Percentiles rank a stretch among this genome's conserved stretches.
Evolutionary conservation across 78 protist genomes (phyloP).

Genomic region (Pigoraptor vietnamica): DNA sequence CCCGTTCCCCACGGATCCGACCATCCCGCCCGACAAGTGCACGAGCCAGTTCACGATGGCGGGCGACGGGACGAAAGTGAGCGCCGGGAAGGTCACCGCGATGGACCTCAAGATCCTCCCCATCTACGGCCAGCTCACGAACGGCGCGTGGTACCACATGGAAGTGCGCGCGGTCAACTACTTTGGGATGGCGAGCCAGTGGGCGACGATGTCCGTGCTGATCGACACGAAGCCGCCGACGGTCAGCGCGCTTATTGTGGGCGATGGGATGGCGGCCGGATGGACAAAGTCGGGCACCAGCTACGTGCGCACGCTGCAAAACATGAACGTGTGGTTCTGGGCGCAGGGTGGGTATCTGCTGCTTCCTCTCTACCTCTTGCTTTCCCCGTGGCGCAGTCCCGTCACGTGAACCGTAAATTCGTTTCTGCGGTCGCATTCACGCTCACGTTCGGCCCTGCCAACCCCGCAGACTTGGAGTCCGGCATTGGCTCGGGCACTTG

Average conservation of each 20-base stretch:
- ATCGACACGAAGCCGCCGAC: background rate
- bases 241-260: background rate
- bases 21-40: background rate
- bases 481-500: background rate
- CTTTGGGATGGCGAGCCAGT: background rate
- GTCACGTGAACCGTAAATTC: too few relatives aligned
- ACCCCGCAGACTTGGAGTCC: background rate
- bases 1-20: background rate
- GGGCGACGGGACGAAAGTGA: background rate
- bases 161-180: background rate
- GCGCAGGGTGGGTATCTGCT: background rate
- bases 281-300: background rate
- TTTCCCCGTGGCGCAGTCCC: too few relatives aligned
- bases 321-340: background rate
- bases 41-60: background rate
- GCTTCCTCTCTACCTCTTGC: too few relatives aligned
- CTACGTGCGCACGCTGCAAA: background rate
- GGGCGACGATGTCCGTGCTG: background rate
- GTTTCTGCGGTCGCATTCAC: too few relatives aligned
- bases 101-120: background rate
- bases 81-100: background rate
- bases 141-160: background rate
- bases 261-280: background rate
- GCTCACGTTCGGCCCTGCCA: too few relatives aligned
- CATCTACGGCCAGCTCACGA: background rate